Evolutionary conservation across 1,139 yeast genomes (phyloP), one percentile per base, ranked within the genome.

Genomic region (Scheffersomyces parashehatae): DNA sequence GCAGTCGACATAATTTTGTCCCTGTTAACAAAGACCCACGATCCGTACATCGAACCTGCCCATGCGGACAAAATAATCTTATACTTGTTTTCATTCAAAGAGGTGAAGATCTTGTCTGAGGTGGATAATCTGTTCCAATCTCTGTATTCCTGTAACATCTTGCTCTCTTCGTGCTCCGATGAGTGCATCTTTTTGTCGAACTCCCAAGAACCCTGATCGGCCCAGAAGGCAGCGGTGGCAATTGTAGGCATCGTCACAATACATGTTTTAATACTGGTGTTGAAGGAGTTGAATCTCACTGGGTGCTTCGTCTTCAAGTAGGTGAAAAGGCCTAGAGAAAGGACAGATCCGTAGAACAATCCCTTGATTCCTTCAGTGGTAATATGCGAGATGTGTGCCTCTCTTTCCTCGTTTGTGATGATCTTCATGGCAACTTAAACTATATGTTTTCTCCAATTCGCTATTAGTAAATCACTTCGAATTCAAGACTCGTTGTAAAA

Each of bases 31-130:
- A 73, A 58, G 45, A 73, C 80, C 89, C 95, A 88, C 3, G 96
- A 85, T 1, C 95, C 96, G 53, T 78, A 89, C 73, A 90, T 68
- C 6, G 95, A 83, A 26, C 82, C 89, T 14, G 89, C 96, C 97
- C 97, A 90, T 2, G 90, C 77, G 41, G 82, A 82, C 30, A 86
- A 79, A 51, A 91, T 83, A 55, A 87, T 73, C 60, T 83, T 83
- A 69, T 88, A 90, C 66, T 87, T 88, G 72, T 88, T 72, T 41
- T 75, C 79, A 39, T 71, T 68, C 40, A 80, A 67, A 29, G 70
- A 55, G 33, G 77, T 75, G 45, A 79, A 60, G 3, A 73, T 44
- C 50, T 67, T 46, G 41, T 54, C 54, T 6, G 45, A 28, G 9
- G 43, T 20, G 5, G 52, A 45, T 47, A 54, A 40, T 13, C 46